Conservation (phyloP, 2,329 filamentous ascomycete species). For the Sporothrix dimorphospora region DNA sequence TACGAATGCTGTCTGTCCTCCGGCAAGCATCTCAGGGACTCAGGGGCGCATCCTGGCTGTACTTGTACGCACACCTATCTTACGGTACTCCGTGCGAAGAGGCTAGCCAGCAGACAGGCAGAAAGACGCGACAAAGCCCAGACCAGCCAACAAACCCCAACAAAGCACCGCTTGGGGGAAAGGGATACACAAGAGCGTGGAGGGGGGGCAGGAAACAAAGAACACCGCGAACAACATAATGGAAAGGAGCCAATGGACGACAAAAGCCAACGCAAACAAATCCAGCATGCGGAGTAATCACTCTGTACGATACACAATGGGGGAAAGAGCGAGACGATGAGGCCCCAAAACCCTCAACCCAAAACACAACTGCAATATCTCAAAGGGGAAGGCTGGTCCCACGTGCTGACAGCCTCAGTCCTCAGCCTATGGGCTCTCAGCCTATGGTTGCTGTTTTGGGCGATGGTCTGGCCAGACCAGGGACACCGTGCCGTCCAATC, state of each 20-base stretch:
- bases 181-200: neutral
- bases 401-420: conserved; percentile 21
- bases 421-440: conserved; percentile 11
- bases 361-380: conserved; percentile 17
- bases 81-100: conserved; percentile 11
- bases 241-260: conserved; percentile 10
- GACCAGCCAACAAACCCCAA: neutral
- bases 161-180: neutral
- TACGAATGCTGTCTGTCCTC: neutral
- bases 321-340: neutral
- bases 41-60: conserved; percentile 21
- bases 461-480: conserved; percentile 11
- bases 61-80: neutral
- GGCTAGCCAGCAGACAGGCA: neutral
- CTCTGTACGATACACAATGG: neutral
- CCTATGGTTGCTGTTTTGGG: conserved; percentile 6
- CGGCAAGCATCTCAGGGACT: neutral
- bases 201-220: neutral
- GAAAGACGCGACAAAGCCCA: neutral
- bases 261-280: neutral
- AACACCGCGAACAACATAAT: neutral
- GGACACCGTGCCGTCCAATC: conserved; percentile 15
- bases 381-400: conserved; percentile 11
- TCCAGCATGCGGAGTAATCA: neutral
- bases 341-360: conserved; percentile 6